Percentiles rank a stretch among this genome's conserved stretches.
These are phyloP conservation scores for Candida xyloterini DNA, from an alignment of 805 yeast genomes.

Conservation along the genomic window DNA sequence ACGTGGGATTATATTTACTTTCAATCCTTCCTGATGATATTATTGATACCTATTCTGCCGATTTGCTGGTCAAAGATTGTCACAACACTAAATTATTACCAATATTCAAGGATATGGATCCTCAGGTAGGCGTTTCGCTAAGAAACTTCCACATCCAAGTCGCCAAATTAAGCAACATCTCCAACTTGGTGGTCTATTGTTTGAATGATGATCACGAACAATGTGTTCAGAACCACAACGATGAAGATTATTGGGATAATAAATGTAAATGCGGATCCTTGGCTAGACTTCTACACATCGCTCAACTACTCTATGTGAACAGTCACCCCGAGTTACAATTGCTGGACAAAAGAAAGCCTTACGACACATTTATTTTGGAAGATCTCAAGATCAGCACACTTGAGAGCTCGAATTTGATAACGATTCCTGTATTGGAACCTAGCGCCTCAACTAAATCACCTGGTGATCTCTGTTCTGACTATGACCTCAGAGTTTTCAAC, in stretches of 20 bases:
- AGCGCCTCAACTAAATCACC: constrained; percentile 23
- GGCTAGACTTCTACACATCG: constrained; percentile 41
- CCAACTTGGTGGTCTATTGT: constrained; percentile 78
- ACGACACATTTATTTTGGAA: constrained; percentile 30
- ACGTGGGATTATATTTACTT: constrained; percentile 27
- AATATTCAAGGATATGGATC: constrained; percentile 58
- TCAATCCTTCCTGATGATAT: constrained; percentile 26
- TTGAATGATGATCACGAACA: constrained; percentile 41
- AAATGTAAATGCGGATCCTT: constrained; percentile 38
- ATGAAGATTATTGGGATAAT: constrained; percentile 14
- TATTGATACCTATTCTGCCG: constrained; percentile 24
- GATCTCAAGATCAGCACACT: constrained; percentile 19
- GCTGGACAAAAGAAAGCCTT: constrained; percentile 15
- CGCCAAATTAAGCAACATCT: constrained; percentile 68
- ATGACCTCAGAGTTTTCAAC: constrained; percentile 43
- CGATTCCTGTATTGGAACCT: constrained; percentile 28
- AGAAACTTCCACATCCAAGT: constrained; percentile 86
- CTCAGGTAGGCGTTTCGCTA: constrained; percentile 67
- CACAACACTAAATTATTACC: constrained; percentile 45
- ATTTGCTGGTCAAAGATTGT: constrained; percentile 41
- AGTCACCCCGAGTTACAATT: constrained; percentile 26
- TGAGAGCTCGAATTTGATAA: constrained; percentile 23
- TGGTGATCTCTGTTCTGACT: constrained; percentile 31
- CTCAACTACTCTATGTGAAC: constrained; percentile 35
- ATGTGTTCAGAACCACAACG: constrained; percentile 13